Conservation (phyloP, 2,329 filamentous ascomycete species). For the Calonectria ilicicola region DNA sequence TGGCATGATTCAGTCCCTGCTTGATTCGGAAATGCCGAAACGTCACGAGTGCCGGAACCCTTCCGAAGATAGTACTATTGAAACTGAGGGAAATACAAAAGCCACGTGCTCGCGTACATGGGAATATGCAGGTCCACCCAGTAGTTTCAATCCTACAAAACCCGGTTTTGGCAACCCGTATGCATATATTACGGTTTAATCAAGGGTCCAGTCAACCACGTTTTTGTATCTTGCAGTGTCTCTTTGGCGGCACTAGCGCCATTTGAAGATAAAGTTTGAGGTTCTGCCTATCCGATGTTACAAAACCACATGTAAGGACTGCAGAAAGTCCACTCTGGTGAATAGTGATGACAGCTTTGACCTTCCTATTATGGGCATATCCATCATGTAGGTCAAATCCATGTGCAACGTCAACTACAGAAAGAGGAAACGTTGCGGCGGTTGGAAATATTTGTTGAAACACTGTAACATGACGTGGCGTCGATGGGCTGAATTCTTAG, state of each 20-base stretch:
- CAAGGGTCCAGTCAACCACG: neutral
- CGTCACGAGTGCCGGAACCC: neutral
- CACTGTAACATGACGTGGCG: neutral
- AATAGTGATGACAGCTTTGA: neutral
- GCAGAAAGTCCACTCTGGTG: neutral
- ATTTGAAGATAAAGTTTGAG: neutral
- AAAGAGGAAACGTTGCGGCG: neutral
- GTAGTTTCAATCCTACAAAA: neutral
- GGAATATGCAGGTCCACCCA: neutral
- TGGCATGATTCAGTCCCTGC: neutral
- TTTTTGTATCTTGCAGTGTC: neutral
- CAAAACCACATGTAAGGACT: neutral
- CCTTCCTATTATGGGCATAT: neutral
- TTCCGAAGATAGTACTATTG: neutral
- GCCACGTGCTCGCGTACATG: neutral
- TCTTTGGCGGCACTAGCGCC: neutral
- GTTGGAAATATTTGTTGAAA: neutral
- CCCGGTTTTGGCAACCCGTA: neutral
- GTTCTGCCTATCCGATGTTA: neutral
- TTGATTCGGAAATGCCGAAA: slow-evolving; percentile 2
- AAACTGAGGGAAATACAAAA: slow-evolving; percentile 7
- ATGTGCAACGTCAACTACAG: neutral
- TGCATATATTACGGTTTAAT: neutral
- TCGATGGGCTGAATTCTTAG: neutral
- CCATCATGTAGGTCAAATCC: neutral